Evolutionary conservation across 2,329 filamentous ascomycete genomes (phyloP).

Genomic region (Gliomastix tumulicola): DNA sequence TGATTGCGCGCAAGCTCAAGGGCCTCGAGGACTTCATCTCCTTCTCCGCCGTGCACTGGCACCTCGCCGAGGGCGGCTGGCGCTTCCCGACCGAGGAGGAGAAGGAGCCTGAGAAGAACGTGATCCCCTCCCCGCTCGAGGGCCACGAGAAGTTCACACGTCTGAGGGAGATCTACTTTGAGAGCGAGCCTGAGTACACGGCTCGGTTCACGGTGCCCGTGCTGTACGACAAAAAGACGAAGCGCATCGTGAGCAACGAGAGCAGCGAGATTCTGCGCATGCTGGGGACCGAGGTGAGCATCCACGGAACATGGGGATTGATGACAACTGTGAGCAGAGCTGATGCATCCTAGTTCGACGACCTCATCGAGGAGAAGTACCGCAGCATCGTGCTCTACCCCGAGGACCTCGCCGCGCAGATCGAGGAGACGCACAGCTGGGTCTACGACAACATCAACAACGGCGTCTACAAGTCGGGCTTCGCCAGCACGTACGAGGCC

Average conservation of each 20-base stretch:
- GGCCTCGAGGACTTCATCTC: constrained; percentile 80
- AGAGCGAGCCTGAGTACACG: constrained; percentile 61
- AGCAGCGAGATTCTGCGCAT: constrained; percentile 89
- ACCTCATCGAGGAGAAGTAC: constrained; percentile 53
- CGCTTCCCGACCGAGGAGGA: constrained; percentile 66
- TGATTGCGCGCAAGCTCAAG: constrained; percentile 87
- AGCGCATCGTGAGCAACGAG: constrained; percentile 84
- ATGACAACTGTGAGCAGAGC: no score
- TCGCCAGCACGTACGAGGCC: constrained; percentile 75
- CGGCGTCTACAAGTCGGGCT: constrained; percentile 70
- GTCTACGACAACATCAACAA: constrained; percentile 70
- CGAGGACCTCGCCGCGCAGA: constrained; percentile 50
- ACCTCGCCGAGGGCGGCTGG: constrained; percentile 70
- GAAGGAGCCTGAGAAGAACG: constrained; percentile 50
- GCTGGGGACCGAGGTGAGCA: constrained; percentile 64
- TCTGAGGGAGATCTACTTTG: constrained; percentile 75
- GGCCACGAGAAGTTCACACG: constrained; percentile 63
- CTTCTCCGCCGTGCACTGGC: constrained; percentile 85
- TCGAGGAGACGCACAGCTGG: constrained; percentile 76
- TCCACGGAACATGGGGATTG: no score
- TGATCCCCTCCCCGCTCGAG: constrained; percentile 60
- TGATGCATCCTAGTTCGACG: constrained; percentile 63
- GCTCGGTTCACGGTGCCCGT: constrained; percentile 86
- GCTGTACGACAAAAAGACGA: constrained; percentile 70
- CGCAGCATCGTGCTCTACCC: constrained; percentile 63